Evolutionary conservation across 352 stramenopile genomes (phyloP), one percentile per base, ranked within the genome.

Genomic region (Globisporangium echinulatum): DNA sequence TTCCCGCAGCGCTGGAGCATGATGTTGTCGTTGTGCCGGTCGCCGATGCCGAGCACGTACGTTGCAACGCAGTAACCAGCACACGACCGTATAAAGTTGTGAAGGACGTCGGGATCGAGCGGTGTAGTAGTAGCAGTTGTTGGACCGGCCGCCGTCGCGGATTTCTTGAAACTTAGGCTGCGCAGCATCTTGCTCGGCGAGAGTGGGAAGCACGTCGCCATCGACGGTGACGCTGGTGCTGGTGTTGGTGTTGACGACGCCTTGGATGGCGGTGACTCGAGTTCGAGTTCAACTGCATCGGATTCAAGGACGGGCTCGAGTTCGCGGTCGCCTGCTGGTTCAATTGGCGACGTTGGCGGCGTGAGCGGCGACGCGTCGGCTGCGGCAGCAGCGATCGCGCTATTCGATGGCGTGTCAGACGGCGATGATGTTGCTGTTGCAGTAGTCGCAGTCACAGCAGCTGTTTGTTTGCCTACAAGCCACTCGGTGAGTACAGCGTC

Each of bases 11-110:
- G 77, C 63, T 96, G 96, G 50, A 98, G 70, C 95, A 98, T 98
- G 54, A 98, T 84, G 66, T 98, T 98, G 68, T 98, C 93, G 62
- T 96, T 97, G 72, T 98, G 93, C 7, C 93, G 85, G 57, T 98
- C 93, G 7, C 93, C 93, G 42, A 98, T 93, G 38, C 94, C 93
- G 13, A 98, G 63, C 4, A 98, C 88, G 62, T 96, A 98, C 14
- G 90, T 97, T 9, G 92, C 90, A 2, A 98, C 92, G 56, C 89
- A 97, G 70, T 98, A 98, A 7, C 88, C 92, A 11, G 92, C 92
- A 33, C 83, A 95, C 5, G 85, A 96, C 1, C 79, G 74, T 7
- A 94, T 73, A 63, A 98, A 98, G 56, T 90, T 97, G 19, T 96
- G 65, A n/a, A 78, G 87, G 2, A 79, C 72, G 25, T 89, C 83